Evolutionary conservation across 2,329 filamentous ascomycete species (phyloP).

Genomic region (Arachnomyces sp.): DNA sequence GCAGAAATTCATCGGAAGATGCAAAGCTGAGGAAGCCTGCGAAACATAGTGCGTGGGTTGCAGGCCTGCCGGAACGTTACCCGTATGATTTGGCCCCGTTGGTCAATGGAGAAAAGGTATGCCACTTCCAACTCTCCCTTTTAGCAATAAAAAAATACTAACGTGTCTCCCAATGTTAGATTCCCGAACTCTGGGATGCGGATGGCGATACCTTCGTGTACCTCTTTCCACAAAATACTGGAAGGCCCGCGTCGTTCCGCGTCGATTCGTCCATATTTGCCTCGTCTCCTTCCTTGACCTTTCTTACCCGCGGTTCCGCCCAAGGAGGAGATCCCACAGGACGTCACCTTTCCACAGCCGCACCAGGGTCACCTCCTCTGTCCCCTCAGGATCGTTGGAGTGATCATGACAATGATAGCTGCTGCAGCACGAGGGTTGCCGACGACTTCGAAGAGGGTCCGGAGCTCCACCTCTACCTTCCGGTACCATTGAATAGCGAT

Average conservation of each 20-base stretch:
- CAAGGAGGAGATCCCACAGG: constrained; percentile 22
- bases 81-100: constrained; percentile 49
- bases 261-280: constrained; percentile 53
- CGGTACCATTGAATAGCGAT: constrained; percentile 49
- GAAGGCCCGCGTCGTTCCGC: constrained; percentile 53
- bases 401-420: constrained; percentile 34
- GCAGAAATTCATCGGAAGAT: constrained; percentile 26
- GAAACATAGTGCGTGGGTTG: constrained; percentile 47
- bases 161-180: constrained; percentile 25
- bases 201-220: constrained; percentile 57
- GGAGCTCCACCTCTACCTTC: constrained; percentile 52
- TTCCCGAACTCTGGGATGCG: constrained; percentile 56
- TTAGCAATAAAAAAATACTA: neutral
- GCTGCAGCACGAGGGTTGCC: constrained; percentile 41
- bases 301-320: constrained; percentile 44
- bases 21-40: constrained; percentile 23
- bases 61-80: constrained; percentile 49
- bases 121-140: constrained; percentile 10
- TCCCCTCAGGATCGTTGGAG: constrained; percentile 22
- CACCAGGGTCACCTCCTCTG: constrained; percentile 21
- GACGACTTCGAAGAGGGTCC: constrained; percentile 44
- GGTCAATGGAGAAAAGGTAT: constrained; percentile 45
- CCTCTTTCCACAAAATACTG: constrained; percentile 51
- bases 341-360: constrained; percentile 22
- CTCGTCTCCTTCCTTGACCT: constrained; percentile 49